phyloP scores from a whole-genome alignment of 805 yeast genomes.

The Debaryomyces maramus region DNA sequence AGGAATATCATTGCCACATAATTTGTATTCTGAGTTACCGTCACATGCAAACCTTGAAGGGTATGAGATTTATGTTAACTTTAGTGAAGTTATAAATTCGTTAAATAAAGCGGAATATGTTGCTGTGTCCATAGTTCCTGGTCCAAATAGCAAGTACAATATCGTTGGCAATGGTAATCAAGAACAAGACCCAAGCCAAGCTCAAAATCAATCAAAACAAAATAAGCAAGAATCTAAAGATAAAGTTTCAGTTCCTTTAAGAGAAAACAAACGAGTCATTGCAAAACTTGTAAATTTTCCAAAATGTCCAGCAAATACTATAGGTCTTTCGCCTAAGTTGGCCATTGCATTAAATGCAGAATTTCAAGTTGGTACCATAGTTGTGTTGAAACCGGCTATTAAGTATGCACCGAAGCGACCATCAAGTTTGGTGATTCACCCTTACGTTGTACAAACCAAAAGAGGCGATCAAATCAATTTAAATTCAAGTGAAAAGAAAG shows the following conservation, averaged over 20 bases:
- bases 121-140: slow-evolving; percentile 51
- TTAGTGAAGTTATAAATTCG: slow-evolving; percentile 33
- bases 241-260: slow-evolving; percentile 12
- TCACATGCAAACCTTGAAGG: slow-evolving; percentile 16
- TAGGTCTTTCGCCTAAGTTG: slow-evolving; percentile 54
- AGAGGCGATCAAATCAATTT: slow-evolving; percentile 27
- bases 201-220: slow-evolving; percentile 7
- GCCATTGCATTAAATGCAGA: slow-evolving; percentile 58
- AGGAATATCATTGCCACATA: slow-evolving; percentile 59
- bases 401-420: slow-evolving; percentile 38
- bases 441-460: slow-evolving; percentile 49
- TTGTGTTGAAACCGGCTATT: slow-evolving; percentile 50
- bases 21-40: slow-evolving; percentile 23
- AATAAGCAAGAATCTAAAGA: slow-evolving; percentile 9
- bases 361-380: slow-evolving; percentile 49
- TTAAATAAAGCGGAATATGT: slow-evolving; percentile 45
- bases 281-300: slow-evolving; percentile 50
- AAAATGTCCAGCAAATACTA: slow-evolving; percentile 30
- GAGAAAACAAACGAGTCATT: slow-evolving; percentile 44
- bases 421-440: slow-evolving; percentile 49
- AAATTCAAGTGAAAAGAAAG: slow-evolving; percentile 30
- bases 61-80: slow-evolving; percentile 48
- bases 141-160: slow-evolving; percentile 41
- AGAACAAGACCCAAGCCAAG: slow-evolving; percentile 10
- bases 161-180: slow-evolving; percentile 10